These are phyloP conservation scores for Cladorrhinum sp. DNA, from an alignment of 2,329 filamentous ascomycete species.

Conservation along the genomic window DNA sequence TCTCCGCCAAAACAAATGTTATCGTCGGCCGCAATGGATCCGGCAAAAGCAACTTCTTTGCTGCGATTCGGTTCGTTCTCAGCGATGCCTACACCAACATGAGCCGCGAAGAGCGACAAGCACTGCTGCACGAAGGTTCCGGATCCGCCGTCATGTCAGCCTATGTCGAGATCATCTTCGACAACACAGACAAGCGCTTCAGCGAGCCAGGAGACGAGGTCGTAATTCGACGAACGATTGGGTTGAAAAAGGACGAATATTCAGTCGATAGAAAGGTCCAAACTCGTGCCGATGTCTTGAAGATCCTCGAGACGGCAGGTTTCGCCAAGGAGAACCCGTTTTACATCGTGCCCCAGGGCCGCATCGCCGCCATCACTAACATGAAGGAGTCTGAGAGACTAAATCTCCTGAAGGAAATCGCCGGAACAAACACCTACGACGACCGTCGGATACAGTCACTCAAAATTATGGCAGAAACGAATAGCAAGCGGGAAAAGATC, in stretches of 20 bases:
- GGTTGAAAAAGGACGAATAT: slow-evolving; percentile 97
- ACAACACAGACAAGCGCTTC: slow-evolving; percentile 95
- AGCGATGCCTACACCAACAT: slow-evolving; percentile 97
- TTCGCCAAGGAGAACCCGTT: slow-evolving; percentile 98
- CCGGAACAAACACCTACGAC: slow-evolving; percentile 96
- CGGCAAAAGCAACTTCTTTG: slow-evolving; percentile 99
- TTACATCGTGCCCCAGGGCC: slow-evolving; percentile 97
- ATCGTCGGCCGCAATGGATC: slow-evolving; percentile 99
- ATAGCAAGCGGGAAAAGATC: slow-evolving; percentile 91
- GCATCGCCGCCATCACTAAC: slow-evolving; percentile 92
- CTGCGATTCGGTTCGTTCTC: slow-evolving; percentile 95
- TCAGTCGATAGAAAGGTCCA: slow-evolving; percentile 95
- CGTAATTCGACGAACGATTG: slow-evolving; percentile 88
- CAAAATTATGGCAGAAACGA: slow-evolving; percentile 96
- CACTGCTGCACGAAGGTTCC: slow-evolving; percentile 94
- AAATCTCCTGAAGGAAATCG: slow-evolving; percentile 93
- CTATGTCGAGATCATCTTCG: slow-evolving; percentile 99
- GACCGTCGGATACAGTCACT: slow-evolving; percentile 84
- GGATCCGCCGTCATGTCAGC: slow-evolving; percentile 98
- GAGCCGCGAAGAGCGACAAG: slow-evolving; percentile 92
- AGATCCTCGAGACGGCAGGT: slow-evolving; percentile 89
- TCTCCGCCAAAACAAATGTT: slow-evolving; percentile 95
- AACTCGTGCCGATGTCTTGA: slow-evolving; percentile 91
- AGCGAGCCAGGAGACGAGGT: slow-evolving; percentile 90
- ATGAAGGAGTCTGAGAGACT: slow-evolving; percentile 96